phyloP scores from a whole-genome alignment of 2,329 filamentous ascomycete genomes.

The Chrysoporthe deuterocubensis region DNA sequence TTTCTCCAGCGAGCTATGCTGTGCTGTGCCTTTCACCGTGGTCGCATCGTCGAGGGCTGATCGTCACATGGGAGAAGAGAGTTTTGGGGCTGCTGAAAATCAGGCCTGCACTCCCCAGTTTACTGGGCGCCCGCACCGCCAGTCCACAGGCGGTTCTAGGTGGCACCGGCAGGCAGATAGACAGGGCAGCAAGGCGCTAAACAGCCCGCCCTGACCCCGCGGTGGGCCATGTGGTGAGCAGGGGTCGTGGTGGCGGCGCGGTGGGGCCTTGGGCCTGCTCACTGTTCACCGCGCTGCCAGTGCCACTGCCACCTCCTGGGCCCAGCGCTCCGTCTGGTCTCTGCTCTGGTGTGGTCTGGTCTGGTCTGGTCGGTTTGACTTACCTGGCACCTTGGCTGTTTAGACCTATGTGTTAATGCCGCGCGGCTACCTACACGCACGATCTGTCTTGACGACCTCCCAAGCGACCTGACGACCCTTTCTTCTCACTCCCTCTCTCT shows the following conservation, averaged over 20 bases:
- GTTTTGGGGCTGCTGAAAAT: not conserved
- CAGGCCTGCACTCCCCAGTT: constrained; percentile 1
- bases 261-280: not conserved
- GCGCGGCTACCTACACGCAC: constrained; percentile 1
- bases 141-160: constrained; percentile 2
- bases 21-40: constrained; percentile 12
- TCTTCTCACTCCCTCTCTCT: not conserved
- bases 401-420: not conserved
- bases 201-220: constrained; percentile 3
- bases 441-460: not conserved
- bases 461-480: not conserved
- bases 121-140: not conserved
- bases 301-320: constrained; percentile 3
- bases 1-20: not conserved
- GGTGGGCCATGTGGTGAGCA: not conserved
- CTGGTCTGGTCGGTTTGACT: too few species aligned
- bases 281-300: not conserved
- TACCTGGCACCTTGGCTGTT: not conserved
- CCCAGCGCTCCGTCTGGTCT: constrained; percentile 12
- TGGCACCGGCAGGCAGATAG: not conserved
- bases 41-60: constrained; percentile 10
- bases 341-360: constrained; percentile 1
- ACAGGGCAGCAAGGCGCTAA: not conserved
- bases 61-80: constrained; percentile 14
- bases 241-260: not conserved